Conservation (phyloP, 768 basidiomycete species). For the Tulasnella sp. region DNA sequence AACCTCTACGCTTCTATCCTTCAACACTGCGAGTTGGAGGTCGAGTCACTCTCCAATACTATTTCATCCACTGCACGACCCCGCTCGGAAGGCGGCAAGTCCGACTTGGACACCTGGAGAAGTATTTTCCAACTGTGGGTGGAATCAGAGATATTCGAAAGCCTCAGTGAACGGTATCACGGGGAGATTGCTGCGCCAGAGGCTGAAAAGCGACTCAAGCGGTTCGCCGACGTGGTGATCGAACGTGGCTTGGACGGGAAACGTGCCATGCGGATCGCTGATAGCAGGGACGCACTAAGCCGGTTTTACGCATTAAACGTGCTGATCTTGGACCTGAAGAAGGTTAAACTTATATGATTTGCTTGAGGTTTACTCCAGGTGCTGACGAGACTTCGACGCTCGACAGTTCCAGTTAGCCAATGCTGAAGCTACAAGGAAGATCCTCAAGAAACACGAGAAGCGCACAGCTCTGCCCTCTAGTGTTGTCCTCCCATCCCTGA, state of each 20-base stretch:
- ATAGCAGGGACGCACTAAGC: constrained; percentile 49
- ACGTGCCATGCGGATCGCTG: constrained; percentile 42
- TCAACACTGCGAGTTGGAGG: constrained; percentile 36
- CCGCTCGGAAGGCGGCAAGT: constrained; percentile 22
- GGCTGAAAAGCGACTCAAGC: constrained; percentile 49
- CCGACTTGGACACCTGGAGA: constrained; percentile 79
- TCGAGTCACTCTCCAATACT: constrained; percentile 35
- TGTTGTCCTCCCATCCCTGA: constrained; percentile 25
- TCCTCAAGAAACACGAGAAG: constrained; percentile 89
- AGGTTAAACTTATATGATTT: constrained; percentile 33
- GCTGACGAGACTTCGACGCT: constrained; percentile 31
- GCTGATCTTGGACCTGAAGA: constrained; percentile 70
- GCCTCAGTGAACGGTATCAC: constrained; percentile 44
- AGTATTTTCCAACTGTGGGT: constrained; percentile 82
- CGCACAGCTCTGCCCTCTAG: constrained; percentile 53
- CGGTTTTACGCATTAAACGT: constrained; percentile 66
- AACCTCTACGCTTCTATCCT: constrained; percentile 37
- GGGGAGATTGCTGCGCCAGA: constrained; percentile 64
- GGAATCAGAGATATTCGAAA: constrained; percentile 79
- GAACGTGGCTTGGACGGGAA: constrained; percentile 42
- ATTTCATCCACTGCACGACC: constrained; percentile 24
- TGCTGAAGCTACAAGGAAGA: constrained; percentile 82
- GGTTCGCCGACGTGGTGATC: constrained; percentile 50
- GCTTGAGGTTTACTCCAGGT: not conserved
- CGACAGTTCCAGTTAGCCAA: constrained; percentile 69